Evolutionary conservation across 2,329 filamentous ascomycete species (phyloP), one percentile per base, ranked within the genome.

Genomic region (Curvularia verruculosa): DNA sequence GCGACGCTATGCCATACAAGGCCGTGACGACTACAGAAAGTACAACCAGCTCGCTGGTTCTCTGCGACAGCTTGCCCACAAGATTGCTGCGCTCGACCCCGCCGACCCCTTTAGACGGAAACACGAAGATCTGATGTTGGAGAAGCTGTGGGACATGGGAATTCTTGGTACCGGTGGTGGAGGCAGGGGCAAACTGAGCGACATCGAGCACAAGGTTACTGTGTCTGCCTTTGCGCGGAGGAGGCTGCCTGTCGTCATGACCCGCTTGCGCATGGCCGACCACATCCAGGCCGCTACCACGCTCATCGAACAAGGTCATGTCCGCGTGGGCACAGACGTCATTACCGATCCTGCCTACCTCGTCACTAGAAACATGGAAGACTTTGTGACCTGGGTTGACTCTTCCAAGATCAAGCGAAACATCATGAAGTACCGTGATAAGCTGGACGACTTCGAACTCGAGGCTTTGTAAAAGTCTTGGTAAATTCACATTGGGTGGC

Each of bases 351-450:
- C 92, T 26, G 93, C 92, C 0, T 97, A 92, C 70, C 78, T 97
- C 51, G 92, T 98, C 7, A 95, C 91, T 46, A 79, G 93, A 64
- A 90, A 87, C 59, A 91, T 96, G 84, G 94, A 98, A 79, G 94
- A 98, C 79, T 96, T 96, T 75, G 90, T 98, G 18, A 97, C 94
- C 0, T 98, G 94, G 94, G 89, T 94, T 9, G 91, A 96, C 70
- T 92, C 91, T 58, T 96, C 91, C 78, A 97, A 97, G 89, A 93
- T 98, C 77, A 96, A 96, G 89, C 86, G 90, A 74, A 95, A 92
- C 74, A 96, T 97, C 63, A 88, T 96, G 86, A 91, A 91, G 79
- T 98, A 97, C 76, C 87, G 92, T 68, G 92, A 97, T 78, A 91
- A 96, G 82, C 79, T 97, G 78, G 94, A 98, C 79, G 94, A 98